Conservation (phyloP, 2,329 filamentous ascomycete genomes). For the Fusarium austroafricanum region DNA sequence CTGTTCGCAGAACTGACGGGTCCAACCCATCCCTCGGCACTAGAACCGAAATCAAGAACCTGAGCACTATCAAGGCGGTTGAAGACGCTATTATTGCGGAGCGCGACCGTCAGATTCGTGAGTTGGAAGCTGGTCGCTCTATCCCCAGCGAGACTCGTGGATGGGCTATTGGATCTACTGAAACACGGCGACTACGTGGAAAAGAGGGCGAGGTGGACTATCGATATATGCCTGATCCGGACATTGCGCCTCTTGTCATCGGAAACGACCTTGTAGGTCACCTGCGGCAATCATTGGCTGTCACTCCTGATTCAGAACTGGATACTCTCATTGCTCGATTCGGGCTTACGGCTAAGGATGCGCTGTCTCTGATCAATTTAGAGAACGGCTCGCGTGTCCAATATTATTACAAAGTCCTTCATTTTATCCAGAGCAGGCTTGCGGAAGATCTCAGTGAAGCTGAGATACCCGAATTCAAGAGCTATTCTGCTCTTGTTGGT, state of each 20-base stretch:
- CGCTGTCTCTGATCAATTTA: slow-evolving; percentile 79
- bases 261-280: slow-evolving; percentile 74
- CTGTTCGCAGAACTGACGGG: slow-evolving; percentile 72
- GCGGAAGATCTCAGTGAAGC: slow-evolving; percentile 33
- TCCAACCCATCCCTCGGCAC: slow-evolving; percentile 71
- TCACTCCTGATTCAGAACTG: slow-evolving; percentile 77
- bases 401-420: slow-evolving; percentile 79
- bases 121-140: slow-evolving; percentile 79
- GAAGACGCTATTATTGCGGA: slow-evolving; percentile 95
- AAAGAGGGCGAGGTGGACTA: slow-evolving; percentile 99
- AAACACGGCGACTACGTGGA: slow-evolving; percentile 83
- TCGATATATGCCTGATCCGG: slow-evolving; percentile 97
- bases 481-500: slow-evolving; percentile 61
- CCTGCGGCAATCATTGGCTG: slow-evolving; percentile 72
- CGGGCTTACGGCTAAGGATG: slow-evolving; percentile 82
- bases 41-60: slow-evolving; percentile 96
- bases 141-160: slow-evolving; percentile 91
- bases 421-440: slow-evolving; percentile 54
- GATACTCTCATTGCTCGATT: slow-evolving; percentile 71
- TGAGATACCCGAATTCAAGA: slow-evolving; percentile 47
- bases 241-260: slow-evolving; percentile 84
- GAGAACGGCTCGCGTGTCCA: slow-evolving; percentile 84
- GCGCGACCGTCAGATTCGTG: slow-evolving; percentile 84
- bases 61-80: slow-evolving; percentile 93
- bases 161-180: slow-evolving; percentile 86